Conservation (phyloP, 805 yeast genomes). For the Metschnikowia vanudenii region DNA sequence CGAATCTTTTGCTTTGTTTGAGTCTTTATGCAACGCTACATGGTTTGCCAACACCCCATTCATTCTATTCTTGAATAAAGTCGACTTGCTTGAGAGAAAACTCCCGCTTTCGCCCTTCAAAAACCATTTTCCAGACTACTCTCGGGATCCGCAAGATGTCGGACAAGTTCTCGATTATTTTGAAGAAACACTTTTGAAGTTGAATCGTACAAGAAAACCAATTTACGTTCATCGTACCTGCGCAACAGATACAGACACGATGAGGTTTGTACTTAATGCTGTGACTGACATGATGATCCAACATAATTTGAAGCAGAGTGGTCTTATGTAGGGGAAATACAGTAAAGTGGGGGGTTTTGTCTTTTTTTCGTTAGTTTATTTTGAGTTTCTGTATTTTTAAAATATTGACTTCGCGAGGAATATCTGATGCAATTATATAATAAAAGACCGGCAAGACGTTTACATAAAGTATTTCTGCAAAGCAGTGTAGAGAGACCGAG, state of each 20-base stretch:
- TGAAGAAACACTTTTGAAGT: slow-evolving; percentile 59
- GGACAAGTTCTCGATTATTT: slow-evolving; percentile 71
- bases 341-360: too few relatives aligned
- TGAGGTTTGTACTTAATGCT: slow-evolving; percentile 88
- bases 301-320: slow-evolving; percentile 75
- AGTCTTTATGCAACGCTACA: slow-evolving; percentile 75
- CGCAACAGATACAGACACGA: slow-evolving; percentile 88
- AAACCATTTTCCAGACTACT: slow-evolving; percentile 74
- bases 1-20: slow-evolving; percentile 83
- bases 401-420: slow-evolving; percentile 29
- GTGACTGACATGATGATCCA: slow-evolving; percentile 90
- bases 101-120: slow-evolving; percentile 63
- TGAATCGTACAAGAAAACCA: slow-evolving; percentile 69
- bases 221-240: slow-evolving; percentile 90
- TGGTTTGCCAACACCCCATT: slow-evolving; percentile 89
- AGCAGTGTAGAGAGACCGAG: slow-evolving; percentile 3
- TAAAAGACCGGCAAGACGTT: slow-evolving; percentile 14
- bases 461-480: slow-evolving; percentile 7
- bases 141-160: slow-evolving; percentile 58
- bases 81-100: slow-evolving; percentile 76
- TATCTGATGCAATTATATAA: slow-evolving; percentile 21
- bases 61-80: slow-evolving; percentile 84
- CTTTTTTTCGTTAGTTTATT: too few relatives aligned
- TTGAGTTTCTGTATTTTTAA: slow-evolving; percentile 23
- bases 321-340: slow-evolving; percentile 48